These are phyloP conservation scores for Neobulgaria alba DNA, from an alignment of 2,329 filamentous ascomycete genomes.

Conservation along the genomic window DNA sequence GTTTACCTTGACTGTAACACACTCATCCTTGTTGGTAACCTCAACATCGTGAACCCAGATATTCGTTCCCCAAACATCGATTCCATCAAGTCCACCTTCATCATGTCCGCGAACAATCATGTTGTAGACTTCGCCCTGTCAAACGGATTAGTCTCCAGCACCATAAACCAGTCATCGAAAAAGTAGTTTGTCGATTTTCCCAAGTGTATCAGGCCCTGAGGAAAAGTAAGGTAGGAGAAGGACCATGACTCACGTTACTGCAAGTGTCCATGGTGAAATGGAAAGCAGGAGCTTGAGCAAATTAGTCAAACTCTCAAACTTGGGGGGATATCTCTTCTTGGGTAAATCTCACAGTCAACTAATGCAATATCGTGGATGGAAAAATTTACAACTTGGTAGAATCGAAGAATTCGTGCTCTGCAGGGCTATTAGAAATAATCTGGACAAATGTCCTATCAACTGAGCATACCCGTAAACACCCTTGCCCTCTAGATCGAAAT, in stretches of 20 bases:
- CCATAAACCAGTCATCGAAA: too few relatives aligned
- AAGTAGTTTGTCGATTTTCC: too few relatives aligned
- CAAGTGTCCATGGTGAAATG: conserved; percentile 43
- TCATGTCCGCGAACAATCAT: conserved; percentile 45
- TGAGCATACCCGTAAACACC: conserved; percentile 8
- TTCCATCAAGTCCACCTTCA: conserved; percentile 44
- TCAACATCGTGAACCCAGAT: conserved; percentile 51
- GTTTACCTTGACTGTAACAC: conserved; percentile 44
- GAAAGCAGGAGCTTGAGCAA: conserved; percentile 15
- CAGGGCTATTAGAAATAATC: conserved; percentile 2
- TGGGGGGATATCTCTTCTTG: neutral
- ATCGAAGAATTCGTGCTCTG: conserved; percentile 17
- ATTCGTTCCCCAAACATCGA: conserved; percentile 46
- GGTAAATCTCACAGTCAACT: conserved; percentile 18
- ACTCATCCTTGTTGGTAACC: conserved; percentile 56
- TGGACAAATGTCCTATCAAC: too few relatives aligned
- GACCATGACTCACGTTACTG: conserved; percentile 29
- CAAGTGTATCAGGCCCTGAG: too few relatives aligned
- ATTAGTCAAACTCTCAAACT: neutral
- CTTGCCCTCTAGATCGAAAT: conserved; percentile 3
- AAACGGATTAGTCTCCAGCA: too few relatives aligned
- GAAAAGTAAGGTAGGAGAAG: too few relatives aligned
- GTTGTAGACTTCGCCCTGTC: conserved; percentile 41
- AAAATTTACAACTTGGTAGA: conserved; percentile 15
- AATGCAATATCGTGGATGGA: conserved; percentile 21